A percentile compares a stretch with the other conserved stretches of the same genome.
These are phyloP conservation scores for Rhodotorula paludigena DNA, from an alignment of 768 basidiomycete species.

Conservation along the genomic window DNA sequence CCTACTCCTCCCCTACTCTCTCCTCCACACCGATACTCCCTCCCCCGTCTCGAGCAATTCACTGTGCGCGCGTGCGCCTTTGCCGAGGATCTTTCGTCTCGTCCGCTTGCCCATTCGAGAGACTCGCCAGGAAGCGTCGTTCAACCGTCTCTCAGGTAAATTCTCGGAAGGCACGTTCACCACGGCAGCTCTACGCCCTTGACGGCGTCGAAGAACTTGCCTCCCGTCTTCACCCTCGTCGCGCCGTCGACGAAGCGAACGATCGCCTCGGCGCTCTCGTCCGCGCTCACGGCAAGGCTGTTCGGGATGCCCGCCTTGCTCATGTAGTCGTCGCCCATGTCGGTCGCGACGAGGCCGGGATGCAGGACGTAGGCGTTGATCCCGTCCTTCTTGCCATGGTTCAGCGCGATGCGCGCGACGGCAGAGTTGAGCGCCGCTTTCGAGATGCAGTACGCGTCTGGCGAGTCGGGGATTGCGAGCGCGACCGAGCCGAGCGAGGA, in stretches of 20 bases:
- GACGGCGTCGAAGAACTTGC: too few species aligned
- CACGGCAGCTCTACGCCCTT: too few species aligned
- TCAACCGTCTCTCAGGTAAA: too few species aligned
- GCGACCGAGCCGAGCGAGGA: constrained; percentile 11
- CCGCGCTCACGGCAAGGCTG: constrained; percentile 1
- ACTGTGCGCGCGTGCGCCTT: neutral
- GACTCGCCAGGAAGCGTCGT: too few species aligned
- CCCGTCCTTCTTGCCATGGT: neutral
- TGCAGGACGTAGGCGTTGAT: neutral
- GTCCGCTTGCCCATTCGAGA: too few species aligned
- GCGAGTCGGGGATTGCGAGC: neutral
- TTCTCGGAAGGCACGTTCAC: too few species aligned
- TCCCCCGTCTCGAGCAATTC: neutral
- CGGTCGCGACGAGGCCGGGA: constrained; percentile 16
- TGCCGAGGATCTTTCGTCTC: neutral
- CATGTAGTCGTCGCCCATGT: neutral
- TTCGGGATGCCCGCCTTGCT: too few species aligned
- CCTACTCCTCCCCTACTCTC: neutral
- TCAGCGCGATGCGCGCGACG: constrained; percentile 13
- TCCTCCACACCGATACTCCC: too few species aligned
- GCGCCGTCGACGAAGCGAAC: too few species aligned
- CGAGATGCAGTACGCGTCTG: neutral
- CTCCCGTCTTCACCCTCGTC: too few species aligned
- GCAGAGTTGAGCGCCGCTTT: constrained; percentile 40
- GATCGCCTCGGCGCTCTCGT: too few species aligned